Conservation (phyloP, 768 basidiomycete species). For the Boletus patriciae region DNA sequence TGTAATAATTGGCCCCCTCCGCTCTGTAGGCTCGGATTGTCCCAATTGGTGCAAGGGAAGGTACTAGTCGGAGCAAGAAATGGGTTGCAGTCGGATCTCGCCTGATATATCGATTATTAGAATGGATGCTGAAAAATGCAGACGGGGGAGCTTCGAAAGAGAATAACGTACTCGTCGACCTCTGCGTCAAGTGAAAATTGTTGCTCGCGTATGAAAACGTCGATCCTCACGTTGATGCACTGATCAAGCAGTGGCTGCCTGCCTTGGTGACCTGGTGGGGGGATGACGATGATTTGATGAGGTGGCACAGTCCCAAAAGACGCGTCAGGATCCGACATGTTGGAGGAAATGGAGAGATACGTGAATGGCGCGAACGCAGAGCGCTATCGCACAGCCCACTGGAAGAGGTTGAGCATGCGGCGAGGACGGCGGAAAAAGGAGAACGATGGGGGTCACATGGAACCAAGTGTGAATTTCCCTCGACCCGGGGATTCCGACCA, state of each 20-base stretch:
- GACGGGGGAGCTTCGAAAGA: slow-evolving; percentile 8
- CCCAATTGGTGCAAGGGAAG: slow-evolving; percentile 63
- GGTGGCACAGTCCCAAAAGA: slow-evolving; percentile 29
- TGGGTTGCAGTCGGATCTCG: slow-evolving; percentile 65
- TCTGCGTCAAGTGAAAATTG: slow-evolving; percentile 72
- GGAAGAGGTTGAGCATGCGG: slow-evolving; percentile 12
- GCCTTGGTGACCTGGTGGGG: slow-evolving; percentile 35
- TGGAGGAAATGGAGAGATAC: neutral
- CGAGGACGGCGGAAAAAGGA: neutral
- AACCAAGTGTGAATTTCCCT: slow-evolving; percentile 7
- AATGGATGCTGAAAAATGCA: slow-evolving; percentile 10
- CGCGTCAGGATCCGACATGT: slow-evolving; percentile 20
- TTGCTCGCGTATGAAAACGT: slow-evolving; percentile 53
- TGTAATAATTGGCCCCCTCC: slow-evolving; percentile 52
- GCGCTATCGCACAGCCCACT: slow-evolving; percentile 19
- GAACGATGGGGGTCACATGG: slow-evolving; percentile 14
- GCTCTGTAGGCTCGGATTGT: slow-evolving; percentile 57
- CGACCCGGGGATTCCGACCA: slow-evolving; percentile 17
- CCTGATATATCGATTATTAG: slow-evolving; percentile 37
- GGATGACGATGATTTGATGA: slow-evolving; percentile 59
- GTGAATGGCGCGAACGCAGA: neutral
- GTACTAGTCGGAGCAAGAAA: slow-evolving; percentile 66
- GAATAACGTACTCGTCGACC: slow-evolving; percentile 61
- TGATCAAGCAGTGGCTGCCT: slow-evolving; percentile 55
- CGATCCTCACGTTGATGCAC: slow-evolving; percentile 58